Percentiles rank a stretch among this genome's conserved stretches.
These are phyloP conservation scores for Vaucheria bursata DNA, from an alignment of 352 stramenopile species.

Conservation along the genomic window DNA sequence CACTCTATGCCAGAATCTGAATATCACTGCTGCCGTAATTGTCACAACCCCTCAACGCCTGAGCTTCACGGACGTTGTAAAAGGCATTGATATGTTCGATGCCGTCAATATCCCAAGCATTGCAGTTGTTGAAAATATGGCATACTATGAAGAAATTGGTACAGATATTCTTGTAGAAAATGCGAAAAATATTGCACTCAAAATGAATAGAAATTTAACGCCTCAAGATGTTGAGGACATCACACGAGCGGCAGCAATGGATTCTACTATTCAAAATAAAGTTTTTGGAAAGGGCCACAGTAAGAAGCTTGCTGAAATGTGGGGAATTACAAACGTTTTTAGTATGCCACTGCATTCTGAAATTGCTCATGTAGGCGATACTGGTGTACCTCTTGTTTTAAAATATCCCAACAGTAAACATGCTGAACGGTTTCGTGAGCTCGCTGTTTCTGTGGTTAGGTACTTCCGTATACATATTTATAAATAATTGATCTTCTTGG, in stretches of 20 bases:
- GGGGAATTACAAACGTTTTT: constrained; percentile 65
- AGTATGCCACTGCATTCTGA: constrained; percentile 60
- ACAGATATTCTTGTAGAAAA: background rate
- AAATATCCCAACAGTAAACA: constrained; percentile 55
- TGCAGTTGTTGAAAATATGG: constrained; percentile 98
- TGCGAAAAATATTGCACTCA: background rate
- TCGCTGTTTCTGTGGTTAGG: constrained; percentile 56
- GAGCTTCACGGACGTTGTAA: constrained; percentile 95
- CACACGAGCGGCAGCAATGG: background rate
- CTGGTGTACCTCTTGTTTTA: constrained; percentile 60
- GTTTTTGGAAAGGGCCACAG: constrained; percentile 55
- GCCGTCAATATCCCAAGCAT: constrained; percentile 91
- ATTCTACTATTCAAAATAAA: constrained; percentile 9
- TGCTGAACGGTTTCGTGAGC: constrained; percentile 54
- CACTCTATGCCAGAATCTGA: constrained; percentile 79
- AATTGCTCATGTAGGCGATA: constrained; percentile 61
- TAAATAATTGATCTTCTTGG: background rate
- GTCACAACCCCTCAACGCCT: constrained; percentile 97
- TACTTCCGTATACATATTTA: background rate
- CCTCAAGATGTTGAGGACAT: background rate
- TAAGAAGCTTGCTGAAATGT: constrained; percentile 60
- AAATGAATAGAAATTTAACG: background rate
- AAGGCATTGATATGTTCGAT: constrained; percentile 97
- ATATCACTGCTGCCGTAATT: constrained; percentile 93
- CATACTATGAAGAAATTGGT: constrained; percentile 71